Base-by-base conservation (phyloP, 176 grass and related monocot genomes). In the Carex kokanica region DNA sequence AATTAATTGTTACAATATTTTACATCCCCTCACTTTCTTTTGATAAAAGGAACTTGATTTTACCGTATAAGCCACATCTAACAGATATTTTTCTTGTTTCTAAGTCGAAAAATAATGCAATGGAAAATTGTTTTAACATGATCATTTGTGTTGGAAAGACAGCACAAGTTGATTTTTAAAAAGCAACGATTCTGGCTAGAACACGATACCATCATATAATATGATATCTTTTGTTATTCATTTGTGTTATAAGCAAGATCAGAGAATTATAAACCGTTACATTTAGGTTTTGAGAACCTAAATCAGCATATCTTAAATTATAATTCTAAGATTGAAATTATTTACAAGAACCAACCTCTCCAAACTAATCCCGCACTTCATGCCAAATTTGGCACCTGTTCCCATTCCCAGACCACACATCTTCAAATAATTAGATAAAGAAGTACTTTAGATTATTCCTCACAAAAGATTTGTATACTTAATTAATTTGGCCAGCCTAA, bases 331-430 rank as follows among this genome's bases (percentile, higher is more conserved):
- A 31, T 56, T 78, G 2, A 29, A 56, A 56, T 54, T 54, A 55
- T 55, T 51, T 78, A 17, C 24, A 55, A 78, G 49, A 78, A 23
- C 51, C 78, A 20, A 49, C 81, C 87, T 74, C 84, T 47, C 24
- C 58, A 89, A 89, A 66, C 78, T 85, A 85, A 78, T 31, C 78
- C 82, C 1, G 49, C 55, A 74, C 36, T 34, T 43, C 34, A 64
- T 86, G 69, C 88, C 61, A 79, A 89, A 82, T 89, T 83, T 86
- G 78, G 80, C 60, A 89, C 80, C 43, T 86, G 68, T 86, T 89
- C 68, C 68, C 62, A 83, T 89, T 86, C 77, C 40, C 61, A 34
- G 27, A 49, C 21, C 64, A 77, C 61, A 80, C 75, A 66, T 23
- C 61, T 73, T 57, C 57, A 79, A 60, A 61, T 66, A 88, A 49